Base-by-base conservation (phyloP, 2,329 filamentous ascomycete genomes). In the Colletotrichum euphorbiae region DNA sequence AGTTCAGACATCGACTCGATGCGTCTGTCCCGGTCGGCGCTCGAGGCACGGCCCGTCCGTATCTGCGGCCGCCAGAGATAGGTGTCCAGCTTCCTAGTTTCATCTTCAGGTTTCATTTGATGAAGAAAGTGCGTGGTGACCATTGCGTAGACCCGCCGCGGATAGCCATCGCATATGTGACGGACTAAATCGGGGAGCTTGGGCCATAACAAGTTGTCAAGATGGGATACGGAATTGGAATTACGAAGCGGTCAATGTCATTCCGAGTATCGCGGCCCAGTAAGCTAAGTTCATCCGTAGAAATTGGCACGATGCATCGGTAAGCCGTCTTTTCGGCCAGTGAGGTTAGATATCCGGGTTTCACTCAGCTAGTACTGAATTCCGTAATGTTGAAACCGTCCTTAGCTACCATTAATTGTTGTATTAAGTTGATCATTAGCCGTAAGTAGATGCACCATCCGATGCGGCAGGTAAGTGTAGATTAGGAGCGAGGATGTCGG, bases 31-130 rank as follows among this genome's bases (percentile, higher is more conserved):
- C n/a, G n/a, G n/a, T n/a, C 40, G 48, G 50, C 33, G 51, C 42
- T 36, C 50, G 21, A 55, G 33, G 61, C 31, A 48, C 48, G 48
- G 48, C 24, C 61, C 21, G 36, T 42, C 24, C 40, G 58, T 33
- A 43, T 61, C 17, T 42, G 12, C 15, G 24, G 19, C 46, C 15
- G 11, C 19, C 31, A 5, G n/a, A 24, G 12, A 21, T 33, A n/a
- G n/a, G n/a, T 28, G 45, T 52, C 36, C 15, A 50, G 42, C 52
- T 36, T 19, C 33, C 15, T 33, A 21, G 58, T 61, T 61, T 52
- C 58, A 61, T 43, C 17, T n/a, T 48, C n/a, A n/a, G 17, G 31
- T 59, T 61, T 52, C 46, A 52, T 51, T 31, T 9, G 52, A 42
- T 54, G 52, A 56, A 55, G 19, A 56, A 55, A 13, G 21, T 42